phyloP scores from a whole-genome alignment of 2,329 filamentous ascomycete species.

The Penicillium expansum region DNA sequence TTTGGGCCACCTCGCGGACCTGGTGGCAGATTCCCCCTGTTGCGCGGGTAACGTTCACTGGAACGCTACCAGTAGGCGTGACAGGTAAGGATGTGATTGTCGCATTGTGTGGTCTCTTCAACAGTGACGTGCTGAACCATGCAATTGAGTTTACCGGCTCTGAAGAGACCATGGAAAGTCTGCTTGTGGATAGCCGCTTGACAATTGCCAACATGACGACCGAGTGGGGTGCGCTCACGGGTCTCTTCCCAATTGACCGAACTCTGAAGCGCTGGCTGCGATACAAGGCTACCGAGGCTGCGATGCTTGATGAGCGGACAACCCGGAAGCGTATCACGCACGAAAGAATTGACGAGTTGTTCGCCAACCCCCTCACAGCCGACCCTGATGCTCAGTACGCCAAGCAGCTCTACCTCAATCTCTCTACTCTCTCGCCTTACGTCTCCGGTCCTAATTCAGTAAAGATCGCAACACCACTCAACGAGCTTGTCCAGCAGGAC shows the following conservation, averaged over 20 bases:
- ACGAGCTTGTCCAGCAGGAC: conserved; percentile 57
- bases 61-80: conserved; percentile 72
- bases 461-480: conserved; percentile 77
- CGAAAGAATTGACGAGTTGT: conserved; percentile 67
- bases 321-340: conserved; percentile 57
- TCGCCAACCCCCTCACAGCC: conserved; percentile 63
- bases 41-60: conserved; percentile 74
- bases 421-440: conserved; percentile 79
- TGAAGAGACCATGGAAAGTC: conserved; percentile 69
- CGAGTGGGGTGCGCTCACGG: conserved; percentile 73
- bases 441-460: conserved; percentile 85
- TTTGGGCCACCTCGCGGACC: conserved; percentile 78
- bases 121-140: conserved; percentile 87
- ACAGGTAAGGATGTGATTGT: conserved; percentile 94
- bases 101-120: conserved; percentile 80
- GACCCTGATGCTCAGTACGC: conserved; percentile 78
- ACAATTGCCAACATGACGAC: conserved; percentile 74
- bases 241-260: conserved; percentile 76
- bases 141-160: conserved; percentile 83
- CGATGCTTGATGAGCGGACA: conserved; percentile 45
- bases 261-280: conserved; percentile 71
- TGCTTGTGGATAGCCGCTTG: conserved; percentile 70
- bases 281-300: conserved; percentile 69
- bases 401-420: conserved; percentile 76
- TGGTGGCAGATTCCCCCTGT: conserved; percentile 91